Evolutionary conservation across 129 eudicot species (phyloP), one percentile per base, ranked within the genome.

Genomic region (Escallonia herrerae): DNA sequence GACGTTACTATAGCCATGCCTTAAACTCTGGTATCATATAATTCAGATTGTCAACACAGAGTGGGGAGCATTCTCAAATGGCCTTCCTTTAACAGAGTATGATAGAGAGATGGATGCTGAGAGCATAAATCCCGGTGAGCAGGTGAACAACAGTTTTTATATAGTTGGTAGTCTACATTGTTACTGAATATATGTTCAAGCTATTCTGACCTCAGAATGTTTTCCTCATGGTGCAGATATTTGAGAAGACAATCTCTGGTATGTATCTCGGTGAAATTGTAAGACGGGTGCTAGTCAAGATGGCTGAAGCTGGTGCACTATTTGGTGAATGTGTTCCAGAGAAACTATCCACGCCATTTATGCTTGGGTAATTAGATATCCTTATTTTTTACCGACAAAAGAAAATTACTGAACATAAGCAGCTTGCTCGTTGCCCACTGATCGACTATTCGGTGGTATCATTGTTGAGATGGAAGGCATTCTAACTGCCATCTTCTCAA

Each of bases 231-330:
- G 41, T 0, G 55, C 77, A 90, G 95, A 80, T 84, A 70, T 90
- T 80, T 78, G 97, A 90, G 72, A 90, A 90, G 64, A 80, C 86
- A 42, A 90, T 84, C 33, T 82, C 97, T 4, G 97, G 97, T n/a
- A 90, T 90, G 97, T 90, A 90, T 68, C 87, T 90, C 64, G 97
- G 95, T 33, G 97, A 90, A 69, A 90, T 90, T 72, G 87, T 82
- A 52, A 73, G 97, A 76, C 77, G 95, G 9, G 91, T 90, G 59
- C 91, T 90, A 12, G 71, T 84, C 39, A 84, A 66, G 55, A 84
- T 90, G 93, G 95, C 84, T 13, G 80, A 75, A 80, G 77, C 60
- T 1, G 87, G 77, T 38, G 73, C 76, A 37, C 74, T 90, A 64
- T 90, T 87, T 69, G 95, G 95, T 48, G 81, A 72, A 5, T 63